These are phyloP conservation scores for Ogataea methanolica DNA, from an alignment of 805 yeast species.

Conservation along the genomic window DNA sequence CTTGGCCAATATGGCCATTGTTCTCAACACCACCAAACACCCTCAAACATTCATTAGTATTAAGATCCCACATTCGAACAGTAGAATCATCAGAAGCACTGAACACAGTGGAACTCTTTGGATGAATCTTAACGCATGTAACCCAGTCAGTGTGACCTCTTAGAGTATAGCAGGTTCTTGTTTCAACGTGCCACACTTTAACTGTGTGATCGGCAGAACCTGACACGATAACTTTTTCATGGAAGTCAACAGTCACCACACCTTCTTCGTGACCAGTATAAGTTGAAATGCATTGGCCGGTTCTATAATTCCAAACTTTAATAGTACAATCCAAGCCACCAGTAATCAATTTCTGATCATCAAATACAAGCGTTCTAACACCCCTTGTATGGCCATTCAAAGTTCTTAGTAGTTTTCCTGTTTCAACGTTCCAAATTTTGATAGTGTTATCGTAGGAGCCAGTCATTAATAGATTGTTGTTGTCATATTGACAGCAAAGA, in stretches of 20 bases:
- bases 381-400: constrained; percentile 87
- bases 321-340: constrained; percentile 91
- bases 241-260: constrained; percentile 79
- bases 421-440: constrained; percentile 87
- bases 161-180: constrained; percentile 85
- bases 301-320: constrained; percentile 92
- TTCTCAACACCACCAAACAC: constrained; percentile 71
- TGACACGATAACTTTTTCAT: constrained; percentile 75
- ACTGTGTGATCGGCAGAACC: constrained; percentile 92
- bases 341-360: constrained; percentile 82
- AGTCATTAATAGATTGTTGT: constrained; percentile 69
- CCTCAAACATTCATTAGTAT: constrained; percentile 70
- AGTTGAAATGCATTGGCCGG: constrained; percentile 91
- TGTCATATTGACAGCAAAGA: constrained; percentile 80
- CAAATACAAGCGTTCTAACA: constrained; percentile 79
- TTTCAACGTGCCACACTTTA: constrained; percentile 94
- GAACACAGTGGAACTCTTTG: constrained; percentile 70
- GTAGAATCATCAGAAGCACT: constrained; percentile 92
- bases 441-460: constrained; percentile 91
- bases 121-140: constrained; percentile 81
- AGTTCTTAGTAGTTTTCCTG: constrained; percentile 74
- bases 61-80: constrained; percentile 90
- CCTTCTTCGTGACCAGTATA: constrained; percentile 89
- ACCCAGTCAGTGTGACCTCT: constrained; percentile 95
- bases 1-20: constrained; percentile 90